phyloP scores from a whole-genome alignment of 495 filamentous ascomycete species.

The Penicillium lividum region DNA sequence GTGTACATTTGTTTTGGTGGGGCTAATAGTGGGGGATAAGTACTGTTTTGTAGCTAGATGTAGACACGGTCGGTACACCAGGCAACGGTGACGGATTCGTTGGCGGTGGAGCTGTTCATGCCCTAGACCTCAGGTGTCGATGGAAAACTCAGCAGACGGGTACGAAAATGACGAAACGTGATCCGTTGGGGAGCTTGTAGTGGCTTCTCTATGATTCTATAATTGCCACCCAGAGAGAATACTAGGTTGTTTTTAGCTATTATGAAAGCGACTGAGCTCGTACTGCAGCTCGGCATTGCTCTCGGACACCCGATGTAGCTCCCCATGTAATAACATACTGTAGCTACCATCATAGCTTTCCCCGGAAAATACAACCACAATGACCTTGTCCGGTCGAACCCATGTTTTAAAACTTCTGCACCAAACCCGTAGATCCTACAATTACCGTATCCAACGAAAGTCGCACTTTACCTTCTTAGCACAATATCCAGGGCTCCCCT shows the following conservation, averaged over 20 bases:
- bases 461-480: background rate
- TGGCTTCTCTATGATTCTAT: background rate
- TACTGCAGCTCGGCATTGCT: too few relatives aligned
- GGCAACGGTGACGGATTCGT: slow-evolving; percentile 8
- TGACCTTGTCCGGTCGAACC: background rate
- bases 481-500: background rate
- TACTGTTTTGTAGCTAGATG: background rate
- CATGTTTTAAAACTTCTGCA: background rate
- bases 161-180: background rate
- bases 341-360: background rate
- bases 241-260: too few relatives aligned
- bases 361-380: background rate
- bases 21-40: background rate
- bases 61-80: slow-evolving; percentile 5
- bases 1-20: slow-evolving; percentile 1
- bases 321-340: background rate
- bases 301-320: background rate
- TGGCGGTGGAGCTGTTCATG: background rate
- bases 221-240: background rate
- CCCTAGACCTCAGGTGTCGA: background rate
- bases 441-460: background rate
- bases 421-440: background rate
- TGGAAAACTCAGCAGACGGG: background rate
- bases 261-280: too few relatives aligned
- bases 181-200: background rate